A percentile compares a stretch with the other conserved stretches of the same genome.
Conservation (phyloP, 352 stramenopile species). For the Globisporangium canariense region DNA sequence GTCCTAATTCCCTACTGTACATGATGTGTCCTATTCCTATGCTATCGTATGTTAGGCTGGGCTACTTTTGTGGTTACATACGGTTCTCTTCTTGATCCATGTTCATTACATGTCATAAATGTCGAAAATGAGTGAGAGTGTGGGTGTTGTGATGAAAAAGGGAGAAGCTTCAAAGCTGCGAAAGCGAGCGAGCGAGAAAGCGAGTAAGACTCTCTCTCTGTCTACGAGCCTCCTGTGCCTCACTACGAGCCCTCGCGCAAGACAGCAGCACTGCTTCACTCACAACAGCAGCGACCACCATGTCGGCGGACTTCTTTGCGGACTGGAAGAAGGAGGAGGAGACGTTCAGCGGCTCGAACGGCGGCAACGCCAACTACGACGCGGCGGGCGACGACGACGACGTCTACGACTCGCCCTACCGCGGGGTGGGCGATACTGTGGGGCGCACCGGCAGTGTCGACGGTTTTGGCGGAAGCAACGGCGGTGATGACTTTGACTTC, state of each 20-base stretch:
- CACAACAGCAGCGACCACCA: constrained; percentile 25
- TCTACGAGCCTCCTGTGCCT: background rate
- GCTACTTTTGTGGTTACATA: no score
- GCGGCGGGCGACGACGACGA: constrained; percentile 13
- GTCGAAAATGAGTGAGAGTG: no score
- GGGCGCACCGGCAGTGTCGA: constrained; percentile 25
- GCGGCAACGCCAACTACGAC: constrained; percentile 16
- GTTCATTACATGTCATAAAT: no score
- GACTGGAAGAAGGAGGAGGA: constrained; percentile 87
- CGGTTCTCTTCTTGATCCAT: no score
- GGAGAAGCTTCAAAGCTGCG: background rate
- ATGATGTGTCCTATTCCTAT: no score
- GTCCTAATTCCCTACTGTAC: no score
- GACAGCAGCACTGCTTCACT: background rate
- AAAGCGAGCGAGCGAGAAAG: background rate
- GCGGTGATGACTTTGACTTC: constrained; percentile 79
- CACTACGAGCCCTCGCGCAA: background rate
- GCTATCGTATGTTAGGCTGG: no score
- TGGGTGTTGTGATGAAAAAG: background rate
- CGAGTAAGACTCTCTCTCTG: background rate
- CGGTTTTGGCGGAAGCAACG: constrained; percentile 25
- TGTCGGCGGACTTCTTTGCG: constrained; percentile 88
- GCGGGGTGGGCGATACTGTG: constrained; percentile 20
- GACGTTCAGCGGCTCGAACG: constrained; percentile 18
- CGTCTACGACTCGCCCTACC: constrained; percentile 38